phyloP scores from a whole-genome alignment of 1,139 yeast genomes.

The Casaregolazyma lundiana region DNA sequence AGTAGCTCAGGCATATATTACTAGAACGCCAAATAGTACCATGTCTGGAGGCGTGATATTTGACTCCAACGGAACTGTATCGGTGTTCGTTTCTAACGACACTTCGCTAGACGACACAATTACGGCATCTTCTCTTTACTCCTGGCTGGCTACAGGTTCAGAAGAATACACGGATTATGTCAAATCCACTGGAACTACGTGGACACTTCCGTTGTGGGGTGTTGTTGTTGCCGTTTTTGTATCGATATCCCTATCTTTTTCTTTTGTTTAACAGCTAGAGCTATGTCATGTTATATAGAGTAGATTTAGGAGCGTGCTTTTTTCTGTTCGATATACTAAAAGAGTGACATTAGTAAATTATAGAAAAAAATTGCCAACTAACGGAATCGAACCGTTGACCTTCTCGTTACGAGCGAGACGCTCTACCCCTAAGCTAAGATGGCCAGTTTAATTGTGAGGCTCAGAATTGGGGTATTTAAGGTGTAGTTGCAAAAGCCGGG shows the following conservation, averaged over 20 bases:
- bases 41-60: constrained; percentile 89
- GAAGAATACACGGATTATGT: not conserved
- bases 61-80: constrained; percentile 50
- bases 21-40: constrained; percentile 69
- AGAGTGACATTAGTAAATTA: not conserved
- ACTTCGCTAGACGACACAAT: constrained; percentile 42
- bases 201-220: constrained; percentile 4
- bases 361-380: constrained; percentile 10
- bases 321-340: not conserved
- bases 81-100: constrained; percentile 57
- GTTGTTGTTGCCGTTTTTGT: not conserved
- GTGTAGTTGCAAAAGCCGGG: too few species aligned
- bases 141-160: constrained; percentile 8
- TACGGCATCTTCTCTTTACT: constrained; percentile 5
- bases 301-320: not conserved
- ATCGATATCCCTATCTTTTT: not conserved
- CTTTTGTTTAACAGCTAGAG: not conserved
- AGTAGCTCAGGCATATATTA: constrained; percentile 82
- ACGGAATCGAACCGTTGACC: constrained; percentile 14
- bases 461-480: too few species aligned
- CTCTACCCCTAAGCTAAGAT: constrained; percentile 14
- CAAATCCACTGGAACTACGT: constrained; percentile 1
- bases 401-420: constrained; percentile 15
- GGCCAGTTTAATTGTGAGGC: constrained; percentile 1
- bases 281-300: not conserved